phyloP scores from a whole-genome alignment of 1,139 yeast species.

The Kodamaea suecica region DNA sequence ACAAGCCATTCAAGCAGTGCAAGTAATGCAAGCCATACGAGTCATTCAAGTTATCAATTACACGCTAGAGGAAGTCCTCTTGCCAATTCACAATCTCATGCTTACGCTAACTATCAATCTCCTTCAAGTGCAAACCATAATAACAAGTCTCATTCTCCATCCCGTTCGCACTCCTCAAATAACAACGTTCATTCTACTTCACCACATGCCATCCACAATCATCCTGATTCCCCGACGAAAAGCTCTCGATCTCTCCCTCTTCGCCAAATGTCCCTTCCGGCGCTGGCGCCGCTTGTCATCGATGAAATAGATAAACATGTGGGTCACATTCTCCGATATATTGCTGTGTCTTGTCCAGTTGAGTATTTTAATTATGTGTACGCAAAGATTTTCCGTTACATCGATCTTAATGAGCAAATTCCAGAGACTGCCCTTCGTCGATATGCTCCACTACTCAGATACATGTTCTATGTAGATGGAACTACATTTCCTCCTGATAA shows the following conservation, averaged over 20 bases:
- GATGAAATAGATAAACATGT: constrained; percentile 45
- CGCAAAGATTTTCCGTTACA: constrained; percentile 33
- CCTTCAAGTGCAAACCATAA: too few species aligned
- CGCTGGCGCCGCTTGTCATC: background rate
- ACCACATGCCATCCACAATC: too few species aligned
- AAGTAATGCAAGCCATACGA: background rate
- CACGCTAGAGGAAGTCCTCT: background rate
- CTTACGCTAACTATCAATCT: too few species aligned
- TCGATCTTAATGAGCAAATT: constrained; percentile 36
- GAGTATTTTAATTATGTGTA: constrained; percentile 45
- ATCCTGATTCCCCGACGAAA: background rate
- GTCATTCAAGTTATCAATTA: background rate
- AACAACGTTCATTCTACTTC: background rate
- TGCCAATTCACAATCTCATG: background rate
- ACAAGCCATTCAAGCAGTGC: background rate
- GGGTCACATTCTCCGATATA: constrained; percentile 44
- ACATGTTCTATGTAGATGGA: constrained; percentile 42
- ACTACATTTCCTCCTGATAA: background rate
- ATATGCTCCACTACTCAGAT: constrained; percentile 51
- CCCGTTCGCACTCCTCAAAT: background rate
- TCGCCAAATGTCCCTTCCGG: background rate
- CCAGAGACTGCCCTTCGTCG: constrained; percentile 39
- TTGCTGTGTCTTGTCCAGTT: constrained; percentile 55
- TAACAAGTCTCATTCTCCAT: background rate
- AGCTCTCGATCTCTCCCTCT: background rate